These are phyloP conservation scores for Thyridium curvatum DNA, from an alignment of 2,329 filamentous ascomycete species.

Conservation along the genomic window DNA sequence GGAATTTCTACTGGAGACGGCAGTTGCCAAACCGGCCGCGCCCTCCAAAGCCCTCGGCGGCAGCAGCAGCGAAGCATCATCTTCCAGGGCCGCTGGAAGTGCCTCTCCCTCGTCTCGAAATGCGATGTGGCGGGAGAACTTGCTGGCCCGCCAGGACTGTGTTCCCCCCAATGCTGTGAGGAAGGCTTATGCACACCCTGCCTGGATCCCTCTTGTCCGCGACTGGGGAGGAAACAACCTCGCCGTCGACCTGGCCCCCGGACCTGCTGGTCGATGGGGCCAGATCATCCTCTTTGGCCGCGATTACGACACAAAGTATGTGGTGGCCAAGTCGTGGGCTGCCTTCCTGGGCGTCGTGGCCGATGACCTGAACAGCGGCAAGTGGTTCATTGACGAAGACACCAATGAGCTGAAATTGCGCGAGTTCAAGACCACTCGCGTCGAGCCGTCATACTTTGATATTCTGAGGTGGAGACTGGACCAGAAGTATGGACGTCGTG, in stretches of 20 bases:
- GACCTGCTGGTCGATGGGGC: constrained; percentile 85
- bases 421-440: constrained; percentile 82
- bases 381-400: constrained; percentile 91
- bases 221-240: constrained; percentile 99
- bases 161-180: constrained; percentile 83
- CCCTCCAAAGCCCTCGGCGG: constrained; percentile 69
- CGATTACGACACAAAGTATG: constrained; percentile 98
- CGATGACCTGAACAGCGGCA: constrained; percentile 84
- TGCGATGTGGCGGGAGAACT: constrained; percentile 75
- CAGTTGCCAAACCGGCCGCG: constrained; percentile 51
- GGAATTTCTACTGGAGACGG: constrained; percentile 67
- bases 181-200: constrained; percentile 86
- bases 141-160: constrained; percentile 78
- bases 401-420: constrained; percentile 83
- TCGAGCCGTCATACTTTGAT: constrained; percentile 90
- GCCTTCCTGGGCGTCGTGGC: constrained; percentile 80
- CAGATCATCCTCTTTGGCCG: constrained; percentile 95
- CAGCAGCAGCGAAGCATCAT: constrained; percentile 54
- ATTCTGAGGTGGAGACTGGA: constrained; percentile 93
- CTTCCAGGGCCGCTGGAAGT: constrained; percentile 54
- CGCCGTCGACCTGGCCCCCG: constrained; percentile 86
- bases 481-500: constrained; percentile 79
- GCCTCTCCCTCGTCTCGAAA: constrained; percentile 45
- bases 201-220: constrained; percentile 91
- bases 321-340: constrained; percentile 87